Evolutionary conservation across 768 basidiomycete species (phyloP).

Genomic region (Cyathus striatus): DNA sequence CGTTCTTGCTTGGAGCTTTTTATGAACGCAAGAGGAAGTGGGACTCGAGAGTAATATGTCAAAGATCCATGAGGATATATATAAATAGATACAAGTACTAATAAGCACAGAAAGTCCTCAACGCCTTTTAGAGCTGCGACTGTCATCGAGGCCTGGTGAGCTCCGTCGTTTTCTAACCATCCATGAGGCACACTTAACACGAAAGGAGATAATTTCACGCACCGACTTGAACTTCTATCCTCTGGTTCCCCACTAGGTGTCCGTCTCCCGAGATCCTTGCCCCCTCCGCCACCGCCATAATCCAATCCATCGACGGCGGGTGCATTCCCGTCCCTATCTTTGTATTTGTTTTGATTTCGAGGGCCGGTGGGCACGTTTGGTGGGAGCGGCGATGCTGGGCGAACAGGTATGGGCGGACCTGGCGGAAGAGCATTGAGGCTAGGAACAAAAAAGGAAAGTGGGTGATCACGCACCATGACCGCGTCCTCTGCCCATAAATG

Average conservation of each 20-base stretch:
- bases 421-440: not conserved
- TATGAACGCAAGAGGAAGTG: too few species aligned
- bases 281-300: conserved; percentile 57
- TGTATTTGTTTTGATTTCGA: conserved; percentile 85
- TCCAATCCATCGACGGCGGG: conserved; percentile 87
- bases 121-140: conserved; percentile 66
- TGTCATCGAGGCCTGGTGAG: conserved; percentile 67
- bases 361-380: conserved; percentile 87
- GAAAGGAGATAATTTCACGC: conserved; percentile 13
- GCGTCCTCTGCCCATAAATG: conserved; percentile 35
- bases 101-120: too few species aligned
- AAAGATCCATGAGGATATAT: too few species aligned
- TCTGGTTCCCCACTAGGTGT: conserved; percentile 67
- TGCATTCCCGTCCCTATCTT: conserved; percentile 81
- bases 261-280: conserved; percentile 36
- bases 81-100: too few species aligned
- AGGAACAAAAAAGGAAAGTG: conserved; percentile 1
- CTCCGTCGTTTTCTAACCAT: conserved; percentile 61
- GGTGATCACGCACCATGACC: conserved; percentile 29
- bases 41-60: too few species aligned
- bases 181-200: not conserved
- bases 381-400: conserved; percentile 81
- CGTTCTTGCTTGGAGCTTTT: too few species aligned
- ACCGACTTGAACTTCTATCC: conserved; percentile 59
- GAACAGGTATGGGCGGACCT: conserved; percentile 50